Conservation (phyloP, 768 basidiomycete species). For the Xerocomellus amylosporus region DNA sequence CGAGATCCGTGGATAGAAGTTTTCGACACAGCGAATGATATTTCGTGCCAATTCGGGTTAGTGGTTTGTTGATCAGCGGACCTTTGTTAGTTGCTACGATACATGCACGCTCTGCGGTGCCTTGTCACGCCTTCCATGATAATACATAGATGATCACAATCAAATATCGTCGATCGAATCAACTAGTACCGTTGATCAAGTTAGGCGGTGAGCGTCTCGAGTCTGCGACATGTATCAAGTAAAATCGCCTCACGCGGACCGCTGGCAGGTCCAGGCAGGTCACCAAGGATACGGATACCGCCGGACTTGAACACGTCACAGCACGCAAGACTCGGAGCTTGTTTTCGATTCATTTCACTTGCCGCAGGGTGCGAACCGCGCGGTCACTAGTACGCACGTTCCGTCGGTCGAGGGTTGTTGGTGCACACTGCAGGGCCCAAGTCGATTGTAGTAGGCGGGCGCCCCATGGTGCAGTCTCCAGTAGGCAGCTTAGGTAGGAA, state of each 20-base stretch:
- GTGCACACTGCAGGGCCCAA: too few relatives aligned
- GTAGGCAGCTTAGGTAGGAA: too few relatives aligned
- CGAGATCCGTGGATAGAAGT: neutral
- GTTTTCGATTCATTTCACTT: too few relatives aligned
- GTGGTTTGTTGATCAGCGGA: neutral
- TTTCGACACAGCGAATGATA: slow-evolving; percentile 6
- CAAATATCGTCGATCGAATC: neutral
- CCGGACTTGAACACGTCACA: too few relatives aligned
- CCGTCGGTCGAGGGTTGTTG: too few relatives aligned
- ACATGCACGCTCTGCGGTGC: slow-evolving; percentile 10
- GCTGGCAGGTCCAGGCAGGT: neutral
- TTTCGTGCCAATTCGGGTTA: neutral
- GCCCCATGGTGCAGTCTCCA: too few relatives aligned
- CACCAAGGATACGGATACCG: neutral
- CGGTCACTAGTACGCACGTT: too few relatives aligned
- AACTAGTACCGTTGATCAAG: too few relatives aligned
- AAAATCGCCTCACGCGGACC: neutral
- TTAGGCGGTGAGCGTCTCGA: neutral
- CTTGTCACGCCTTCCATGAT: slow-evolving; percentile 7
- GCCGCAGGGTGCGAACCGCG: too few relatives aligned
- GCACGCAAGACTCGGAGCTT: too few relatives aligned
- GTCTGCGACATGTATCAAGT: neutral
- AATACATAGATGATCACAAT: neutral
- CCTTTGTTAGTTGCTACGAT: slow-evolving; percentile 11
- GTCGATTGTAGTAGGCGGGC: too few relatives aligned